Evolutionary conservation across 2,329 filamentous ascomycete genomes (phyloP), one percentile per base, ranked within the genome.

Genomic region (Penicillium hesseltinei): DNA sequence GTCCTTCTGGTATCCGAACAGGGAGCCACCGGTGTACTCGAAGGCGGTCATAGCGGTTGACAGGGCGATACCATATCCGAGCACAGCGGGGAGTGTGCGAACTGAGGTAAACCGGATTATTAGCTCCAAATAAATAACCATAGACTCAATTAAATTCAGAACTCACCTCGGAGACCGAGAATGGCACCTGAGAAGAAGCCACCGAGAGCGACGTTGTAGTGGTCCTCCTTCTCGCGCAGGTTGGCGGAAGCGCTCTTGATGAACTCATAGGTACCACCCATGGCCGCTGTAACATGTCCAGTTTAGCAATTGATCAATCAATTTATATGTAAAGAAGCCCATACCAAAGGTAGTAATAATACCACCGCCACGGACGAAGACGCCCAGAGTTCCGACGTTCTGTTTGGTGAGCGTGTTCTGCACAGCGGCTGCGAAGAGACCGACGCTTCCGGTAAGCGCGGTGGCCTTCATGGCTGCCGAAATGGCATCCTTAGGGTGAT

Each of bases 351-450:
- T 72, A 60, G 80, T 88, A 71, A 93, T 89, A 49, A 88, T 88
- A 70, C 87, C 81, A 64, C 92, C 92, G 56, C 87, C 88, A 69
- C 86, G 85, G 46, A 90, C 90, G 73, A 97, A 87, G 69, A 96
- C 83, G 65, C 90, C 89, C 80, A 88, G 85, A 61, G 87, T 83
- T 67, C 92, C 91, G 64, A 94, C 81, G 75, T 96, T 96, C 73
- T 85, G 83, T 80, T 87, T 92, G 54, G 88, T 83, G 67, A 97
- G 83, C 58, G 92, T 91, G 80, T 96, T 97, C 80, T 92, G 90
- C 64, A 96, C 82, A 54, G 89, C 88, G 50, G 91, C 88, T 59
- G 89, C 74, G 75, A 91, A 82, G 71, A 89, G 78, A 68, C 92
- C 92, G 59, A 84, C 83, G 58, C 80, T 78, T 69, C 86, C 86